phyloP scores from a whole-genome alignment of 2,329 filamentous ascomycete species.

The Diplodia scrobiculata region DNA sequence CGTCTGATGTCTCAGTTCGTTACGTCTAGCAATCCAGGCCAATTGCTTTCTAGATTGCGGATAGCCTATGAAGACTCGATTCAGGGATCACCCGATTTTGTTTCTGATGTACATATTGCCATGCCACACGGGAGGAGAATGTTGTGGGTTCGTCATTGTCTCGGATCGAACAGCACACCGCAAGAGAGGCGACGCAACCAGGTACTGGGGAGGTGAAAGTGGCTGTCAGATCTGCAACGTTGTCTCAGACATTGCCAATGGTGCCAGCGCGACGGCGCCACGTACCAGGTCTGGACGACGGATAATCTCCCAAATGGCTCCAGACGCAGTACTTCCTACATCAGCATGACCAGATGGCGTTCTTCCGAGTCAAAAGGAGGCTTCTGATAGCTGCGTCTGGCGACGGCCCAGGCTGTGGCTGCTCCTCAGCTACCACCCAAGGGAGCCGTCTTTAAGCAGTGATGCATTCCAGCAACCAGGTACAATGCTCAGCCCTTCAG shows the following conservation, averaged over 20 bases:
- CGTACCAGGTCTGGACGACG: neutral
- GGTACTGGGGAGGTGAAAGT: neutral
- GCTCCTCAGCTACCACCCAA: neutral
- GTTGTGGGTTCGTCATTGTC: too few relatives aligned
- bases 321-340: neutral
- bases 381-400: neutral
- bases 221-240: neutral
- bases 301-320: neutral
- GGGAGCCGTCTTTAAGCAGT: neutral
- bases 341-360: neutral
- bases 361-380: neutral
- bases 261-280: neutral
- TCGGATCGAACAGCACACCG: neutral
- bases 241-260: constrained; percentile 10
- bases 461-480: neutral
- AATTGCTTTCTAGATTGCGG: neutral
- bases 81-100: neutral
- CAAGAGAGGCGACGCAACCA: neutral
- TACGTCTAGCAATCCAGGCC: neutral
- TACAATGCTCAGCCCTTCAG: neutral
- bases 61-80: neutral
- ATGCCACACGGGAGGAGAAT: neutral
- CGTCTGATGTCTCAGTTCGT: constrained; percentile 1
- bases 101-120: too few relatives aligned
- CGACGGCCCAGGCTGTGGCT: neutral